Evolutionary conservation across 2,329 filamentous ascomycete genomes (phyloP), one percentile per base, ranked within the genome.

Genomic region (Westerdykella aurantiaca): DNA sequence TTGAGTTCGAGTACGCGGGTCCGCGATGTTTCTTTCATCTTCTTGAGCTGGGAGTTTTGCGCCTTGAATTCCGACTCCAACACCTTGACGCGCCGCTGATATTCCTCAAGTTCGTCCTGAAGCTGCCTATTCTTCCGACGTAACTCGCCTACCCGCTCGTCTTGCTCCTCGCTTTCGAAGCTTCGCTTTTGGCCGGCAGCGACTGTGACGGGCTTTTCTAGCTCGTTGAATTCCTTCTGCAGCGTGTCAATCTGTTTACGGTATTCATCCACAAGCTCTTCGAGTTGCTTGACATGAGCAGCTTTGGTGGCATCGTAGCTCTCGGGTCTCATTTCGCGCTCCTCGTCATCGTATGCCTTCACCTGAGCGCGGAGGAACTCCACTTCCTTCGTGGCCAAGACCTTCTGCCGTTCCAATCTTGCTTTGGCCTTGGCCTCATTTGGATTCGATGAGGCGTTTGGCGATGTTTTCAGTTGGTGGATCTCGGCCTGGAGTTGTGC

Each of bases 281-380:
- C 89, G 0, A 98, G 80, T 49, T 93, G 82, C 40, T 84, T 78
- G 14, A 95, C 83, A 17, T 88, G 84, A 49, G 83, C 76, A 0
- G 77, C 72, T 50, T 89, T 91, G 16, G 81, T 77, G 52, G 85
- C 79, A 57, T 98, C 88, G 42, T 86, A 84, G 35, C 80, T 82
- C 29, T 88, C 86, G 0, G 87, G 81, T 43, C 91, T 82, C 70
- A 96, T 86, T 0, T 90, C 90, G 42, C 82, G 80, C 57, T 97
- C 90, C 66, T 98, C 93, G 0, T 81, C 79, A 58, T 97, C 88
- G 47, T 94, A 71, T 0, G 86, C 85, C 69, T 90, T 90, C 43
- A 97, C 77, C 66, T 98, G 93, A 0, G 88, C 91, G 17, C 93
- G 86, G 6, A 98, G 77, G 63, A 95, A 95, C 54, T 96, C 90